phyloP scores from a whole-genome alignment of 495 filamentous ascomycete species.

The Penicillium samsonianum region DNA sequence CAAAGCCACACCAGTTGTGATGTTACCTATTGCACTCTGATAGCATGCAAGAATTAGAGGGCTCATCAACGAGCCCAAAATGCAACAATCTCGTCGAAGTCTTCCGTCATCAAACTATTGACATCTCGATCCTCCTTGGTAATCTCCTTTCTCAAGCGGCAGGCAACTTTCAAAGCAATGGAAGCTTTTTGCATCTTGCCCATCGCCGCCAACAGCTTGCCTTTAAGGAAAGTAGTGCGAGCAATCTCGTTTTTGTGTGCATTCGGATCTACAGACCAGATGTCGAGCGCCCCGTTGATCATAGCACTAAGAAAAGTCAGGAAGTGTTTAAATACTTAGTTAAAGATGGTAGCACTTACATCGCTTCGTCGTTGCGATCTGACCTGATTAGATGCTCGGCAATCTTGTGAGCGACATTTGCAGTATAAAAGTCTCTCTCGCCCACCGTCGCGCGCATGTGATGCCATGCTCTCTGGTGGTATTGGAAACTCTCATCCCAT shows the following conservation, averaged over 20 bases:
- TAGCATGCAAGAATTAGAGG: background rate
- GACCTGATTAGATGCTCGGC: slow-evolving; percentile 31
- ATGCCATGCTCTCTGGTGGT: slow-evolving; percentile 22
- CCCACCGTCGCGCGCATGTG: slow-evolving; percentile 31
- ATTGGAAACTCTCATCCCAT: slow-evolving; percentile 28
- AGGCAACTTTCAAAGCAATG: slow-evolving; percentile 12
- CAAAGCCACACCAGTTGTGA: too few species aligned
- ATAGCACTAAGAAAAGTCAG: slow-evolving; percentile 11
- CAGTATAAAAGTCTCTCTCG: slow-evolving; percentile 30
- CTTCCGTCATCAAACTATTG: background rate
- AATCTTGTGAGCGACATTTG: slow-evolving; percentile 27
- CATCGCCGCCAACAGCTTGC: slow-evolving; percentile 15
- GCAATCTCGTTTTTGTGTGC: slow-evolving; percentile 27
- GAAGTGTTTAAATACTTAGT: background rate
- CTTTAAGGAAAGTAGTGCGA: slow-evolving; percentile 28
- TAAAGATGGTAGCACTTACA: slow-evolving; percentile 22
- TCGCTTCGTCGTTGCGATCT: slow-evolving; percentile 18
- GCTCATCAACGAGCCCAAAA: background rate
- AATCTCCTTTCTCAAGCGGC: background rate
- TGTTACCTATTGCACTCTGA: too few species aligned
- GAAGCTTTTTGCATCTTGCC: slow-evolving; percentile 21
- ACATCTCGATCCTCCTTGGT: background rate
- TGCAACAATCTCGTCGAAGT: background rate
- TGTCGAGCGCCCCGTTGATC: slow-evolving; percentile 26
- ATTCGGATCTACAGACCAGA: slow-evolving; percentile 22